phyloP scores from a whole-genome alignment of 2,329 filamentous ascomycete genomes.

The Penicillium palitans region DNA sequence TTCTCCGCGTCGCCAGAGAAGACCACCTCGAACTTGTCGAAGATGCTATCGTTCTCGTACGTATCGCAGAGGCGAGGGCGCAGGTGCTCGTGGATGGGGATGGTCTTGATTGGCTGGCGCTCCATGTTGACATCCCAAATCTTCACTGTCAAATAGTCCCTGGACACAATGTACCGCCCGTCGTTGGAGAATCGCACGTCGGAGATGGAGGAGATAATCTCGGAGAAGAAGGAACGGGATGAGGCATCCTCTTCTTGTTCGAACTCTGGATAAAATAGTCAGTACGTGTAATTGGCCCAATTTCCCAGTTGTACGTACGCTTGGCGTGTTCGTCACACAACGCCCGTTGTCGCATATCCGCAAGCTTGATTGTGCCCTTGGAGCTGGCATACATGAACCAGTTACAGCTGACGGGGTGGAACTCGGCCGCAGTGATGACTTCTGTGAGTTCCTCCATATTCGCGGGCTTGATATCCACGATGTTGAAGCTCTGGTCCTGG shows the following conservation, averaged over 20 bases:
- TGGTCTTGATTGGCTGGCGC: constrained; percentile 93
- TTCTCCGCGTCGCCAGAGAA: constrained; percentile 98
- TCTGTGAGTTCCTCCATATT: constrained; percentile 99
- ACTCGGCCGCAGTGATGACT: constrained; percentile 97
- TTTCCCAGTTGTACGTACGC: constrained; percentile 58
- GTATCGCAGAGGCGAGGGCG: constrained; percentile 93
- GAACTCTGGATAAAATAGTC: constrained; percentile 65
- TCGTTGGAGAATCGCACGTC: constrained; percentile 97
- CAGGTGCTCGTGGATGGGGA: constrained; percentile 96
- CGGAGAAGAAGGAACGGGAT: constrained; percentile 97
- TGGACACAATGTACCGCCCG: constrained; percentile 92
- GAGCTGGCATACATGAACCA: constrained; percentile 99
- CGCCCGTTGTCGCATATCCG: constrained; percentile 96
- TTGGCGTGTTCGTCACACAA: constrained; percentile 95
- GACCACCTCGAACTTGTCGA: constrained; percentile 99
- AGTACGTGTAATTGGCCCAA: constrained; percentile 13
- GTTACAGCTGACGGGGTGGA: constrained; percentile 95
- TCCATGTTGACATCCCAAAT: constrained; percentile 99
- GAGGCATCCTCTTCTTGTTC: constrained; percentile 98
- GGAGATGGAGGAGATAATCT: constrained; percentile 99
- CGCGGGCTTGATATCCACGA: constrained; percentile 98
- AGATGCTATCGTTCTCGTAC: constrained; percentile 99
- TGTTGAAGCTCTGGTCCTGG: constrained; percentile 99
- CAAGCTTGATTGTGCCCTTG: constrained; percentile 97
- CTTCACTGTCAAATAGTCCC: constrained; percentile 98